Conservation (phyloP, 2,329 filamentous ascomycete species). For the Ilyonectria destructans region DNA sequence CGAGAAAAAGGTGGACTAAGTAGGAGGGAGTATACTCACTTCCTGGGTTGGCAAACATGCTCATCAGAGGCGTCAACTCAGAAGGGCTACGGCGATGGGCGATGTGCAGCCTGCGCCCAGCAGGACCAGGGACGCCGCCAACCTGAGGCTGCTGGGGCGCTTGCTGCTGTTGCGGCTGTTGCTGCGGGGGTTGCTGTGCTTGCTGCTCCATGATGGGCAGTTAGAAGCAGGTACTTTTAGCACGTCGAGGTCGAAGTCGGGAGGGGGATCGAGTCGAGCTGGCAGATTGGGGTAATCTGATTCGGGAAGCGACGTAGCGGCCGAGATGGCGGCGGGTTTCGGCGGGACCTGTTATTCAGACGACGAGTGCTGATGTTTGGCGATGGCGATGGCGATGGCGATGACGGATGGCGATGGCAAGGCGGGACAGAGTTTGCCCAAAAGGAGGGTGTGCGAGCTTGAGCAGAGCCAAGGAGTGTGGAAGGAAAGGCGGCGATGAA, state of each 20-base stretch:
- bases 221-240: conserved; percentile 50
- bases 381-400: conserved; percentile 44
- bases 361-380: conserved; percentile 45
- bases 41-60: conserved; percentile 81
- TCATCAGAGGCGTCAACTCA: conserved; percentile 97
- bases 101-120: conserved; percentile 94
- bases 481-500: conserved; percentile 55
- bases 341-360: conserved; percentile 43
- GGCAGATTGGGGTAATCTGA: conserved; percentile 43
- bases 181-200: conserved; percentile 42
- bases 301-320: conserved; percentile 42
- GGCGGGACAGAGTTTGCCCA: conserved; percentile 54
- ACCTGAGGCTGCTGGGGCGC: conserved; percentile 65
- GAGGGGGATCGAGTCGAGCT: conserved; percentile 38
- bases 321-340: conserved; percentile 45
- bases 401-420: conserved; percentile 50
- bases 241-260: conserved; percentile 60
- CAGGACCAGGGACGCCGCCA: conserved; percentile 78
- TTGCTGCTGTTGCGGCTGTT: conserved; percentile 62
- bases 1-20: conserved; percentile 8
- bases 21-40: conserved; percentile 66
- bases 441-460: conserved; percentile 58
- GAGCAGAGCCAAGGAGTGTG: conserved; percentile 59
- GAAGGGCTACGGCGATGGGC: conserved; percentile 97
- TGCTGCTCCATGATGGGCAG: conserved; percentile 73